These are phyloP conservation scores for Argentina anserina DNA, from an alignment of 306 rosid species.

Conservation along the genomic window DNA sequence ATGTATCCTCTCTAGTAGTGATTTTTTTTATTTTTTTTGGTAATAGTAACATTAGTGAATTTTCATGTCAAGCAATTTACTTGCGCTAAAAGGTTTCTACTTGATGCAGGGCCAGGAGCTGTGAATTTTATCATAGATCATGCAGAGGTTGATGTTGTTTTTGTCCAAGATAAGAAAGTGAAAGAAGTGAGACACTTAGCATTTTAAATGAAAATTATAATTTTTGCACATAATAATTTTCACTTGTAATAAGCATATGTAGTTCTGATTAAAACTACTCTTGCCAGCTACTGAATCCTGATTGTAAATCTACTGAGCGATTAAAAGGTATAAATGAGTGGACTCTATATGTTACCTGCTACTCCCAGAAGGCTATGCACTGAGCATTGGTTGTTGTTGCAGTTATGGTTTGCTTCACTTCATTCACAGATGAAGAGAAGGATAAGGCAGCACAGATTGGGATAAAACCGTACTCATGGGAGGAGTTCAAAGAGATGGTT, in stretches of 20 bases:
- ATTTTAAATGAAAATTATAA: neutral
- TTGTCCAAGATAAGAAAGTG: constrained; percentile 47
- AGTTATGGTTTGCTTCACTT: constrained; percentile 72
- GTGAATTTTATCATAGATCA: constrained; percentile 57
- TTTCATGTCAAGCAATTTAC: neutral
- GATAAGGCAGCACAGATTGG: constrained; percentile 39
- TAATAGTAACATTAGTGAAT: neutral
- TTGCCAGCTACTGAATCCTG: constrained; percentile 59
- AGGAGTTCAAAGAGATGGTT: constrained; percentile 63
- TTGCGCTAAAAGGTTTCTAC: neutral
- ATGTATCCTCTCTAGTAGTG: neutral
- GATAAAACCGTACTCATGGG: constrained; percentile 69
- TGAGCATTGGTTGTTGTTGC: constrained; percentile 35
- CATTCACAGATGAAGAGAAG: constrained; percentile 62
- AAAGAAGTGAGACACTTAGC: constrained; percentile 51
- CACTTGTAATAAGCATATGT: neutral
- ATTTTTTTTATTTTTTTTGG: neutral
- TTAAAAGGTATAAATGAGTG: constrained; percentile 49
- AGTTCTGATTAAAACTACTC: constrained; percentile 22
- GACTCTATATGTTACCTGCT: constrained; percentile 5
- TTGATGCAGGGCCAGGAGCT: constrained; percentile 59
- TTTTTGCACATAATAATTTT: neutral
- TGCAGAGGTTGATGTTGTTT: constrained; percentile 50
- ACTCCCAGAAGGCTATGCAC: constrained; percentile 15
- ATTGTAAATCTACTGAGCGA: constrained; percentile 42